Percentiles rank a stretch among this genome's conserved stretches.
Evolutionary conservation across 2,329 filamentous ascomycete genomes (phyloP).

Genomic region (Cadophora sp.): DNA sequence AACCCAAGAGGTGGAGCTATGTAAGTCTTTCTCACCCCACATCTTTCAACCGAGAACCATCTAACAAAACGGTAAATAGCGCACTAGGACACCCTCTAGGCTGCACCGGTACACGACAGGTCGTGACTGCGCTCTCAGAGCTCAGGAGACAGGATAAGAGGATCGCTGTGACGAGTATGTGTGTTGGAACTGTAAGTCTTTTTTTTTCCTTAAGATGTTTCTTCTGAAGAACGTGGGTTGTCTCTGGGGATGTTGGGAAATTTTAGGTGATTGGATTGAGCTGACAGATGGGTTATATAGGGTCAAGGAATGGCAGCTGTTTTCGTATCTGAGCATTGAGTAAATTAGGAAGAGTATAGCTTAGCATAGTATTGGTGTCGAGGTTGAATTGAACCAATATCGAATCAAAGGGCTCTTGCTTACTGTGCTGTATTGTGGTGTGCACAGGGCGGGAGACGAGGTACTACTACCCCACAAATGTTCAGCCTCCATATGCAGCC

Average conservation of each 20-base stretch:
- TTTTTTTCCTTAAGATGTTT: not conserved
- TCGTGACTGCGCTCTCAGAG: conserved; percentile 90
- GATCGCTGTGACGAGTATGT: conserved; percentile 94
- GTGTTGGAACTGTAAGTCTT: conserved; percentile 74
- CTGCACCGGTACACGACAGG: conserved; percentile 90
- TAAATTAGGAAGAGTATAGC: not conserved
- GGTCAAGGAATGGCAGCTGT: conserved; percentile 96
- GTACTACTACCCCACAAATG: too few relatives aligned
- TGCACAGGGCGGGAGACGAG: too few relatives aligned
- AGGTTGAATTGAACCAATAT: not conserved
- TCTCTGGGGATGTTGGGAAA: not conserved
- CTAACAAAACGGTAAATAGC: conserved; percentile 29
- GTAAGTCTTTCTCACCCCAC: conserved; percentile 24
- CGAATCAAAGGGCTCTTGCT: too few relatives aligned
- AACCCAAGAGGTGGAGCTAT: conserved; percentile 97
- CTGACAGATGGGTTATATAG: conserved; percentile 18
- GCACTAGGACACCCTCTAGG: conserved; percentile 94
- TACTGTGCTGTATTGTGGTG: too few relatives aligned
- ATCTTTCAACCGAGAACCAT: too few relatives aligned
- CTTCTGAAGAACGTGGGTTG: too few relatives aligned
- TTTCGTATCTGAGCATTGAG: conserved; percentile 83
- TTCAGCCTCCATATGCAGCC: too few relatives aligned
- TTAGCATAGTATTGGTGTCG: too few relatives aligned
- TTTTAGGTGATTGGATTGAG: not conserved
- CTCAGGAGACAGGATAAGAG: conserved; percentile 81